Percentiles rank a stretch among this genome's conserved stretches.
Evolutionary conservation across 1,139 yeast species (phyloP).

Genomic region (Blastobotrys niveus): DNA sequence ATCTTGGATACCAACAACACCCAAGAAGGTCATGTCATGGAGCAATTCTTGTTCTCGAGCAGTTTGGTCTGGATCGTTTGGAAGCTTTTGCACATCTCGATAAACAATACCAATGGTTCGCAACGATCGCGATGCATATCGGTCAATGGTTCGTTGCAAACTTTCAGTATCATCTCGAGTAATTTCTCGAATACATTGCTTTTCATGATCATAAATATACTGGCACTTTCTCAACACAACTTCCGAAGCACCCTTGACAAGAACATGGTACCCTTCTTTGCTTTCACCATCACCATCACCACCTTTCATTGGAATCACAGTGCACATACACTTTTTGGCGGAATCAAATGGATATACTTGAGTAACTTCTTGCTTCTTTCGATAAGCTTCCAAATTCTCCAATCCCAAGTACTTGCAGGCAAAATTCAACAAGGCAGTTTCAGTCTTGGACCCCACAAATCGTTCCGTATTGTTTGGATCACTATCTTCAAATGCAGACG

Average conservation of each 20-base stretch:
- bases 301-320: slow-evolving; percentile 51
- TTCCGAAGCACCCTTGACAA: slow-evolving; percentile 93
- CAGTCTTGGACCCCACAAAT: slow-evolving; percentile 89
- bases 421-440: slow-evolving; percentile 73
- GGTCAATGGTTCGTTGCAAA: slow-evolving; percentile 46
- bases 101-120: slow-evolving; percentile 85
- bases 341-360: slow-evolving; percentile 90
- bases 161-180: slow-evolving; percentile 33
- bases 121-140: slow-evolving; percentile 68
- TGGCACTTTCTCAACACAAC: slow-evolving; percentile 60
- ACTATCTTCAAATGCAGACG: slow-evolving; percentile 80
- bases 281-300: slow-evolving; percentile 24
- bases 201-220: slow-evolving; percentile 21
- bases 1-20: slow-evolving; percentile 87
- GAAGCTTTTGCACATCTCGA: slow-evolving; percentile 46
- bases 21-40: slow-evolving; percentile 38
- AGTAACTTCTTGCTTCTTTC: slow-evolving; percentile 43
- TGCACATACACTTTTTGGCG: slow-evolving; percentile 86
- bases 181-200: slow-evolving; percentile 33
- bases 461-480: slow-evolving; percentile 34
- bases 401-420: slow-evolving; percentile 55
- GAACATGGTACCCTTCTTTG: slow-evolving; percentile 48
- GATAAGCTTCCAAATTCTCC: slow-evolving; percentile 37
- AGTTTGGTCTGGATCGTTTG: slow-evolving; percentile 24
- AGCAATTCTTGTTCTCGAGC: slow-evolving; percentile 23